Conservation (phyloP, 1,284 basidiomycete species). For the Fomitiporia mediterranea region DNA sequence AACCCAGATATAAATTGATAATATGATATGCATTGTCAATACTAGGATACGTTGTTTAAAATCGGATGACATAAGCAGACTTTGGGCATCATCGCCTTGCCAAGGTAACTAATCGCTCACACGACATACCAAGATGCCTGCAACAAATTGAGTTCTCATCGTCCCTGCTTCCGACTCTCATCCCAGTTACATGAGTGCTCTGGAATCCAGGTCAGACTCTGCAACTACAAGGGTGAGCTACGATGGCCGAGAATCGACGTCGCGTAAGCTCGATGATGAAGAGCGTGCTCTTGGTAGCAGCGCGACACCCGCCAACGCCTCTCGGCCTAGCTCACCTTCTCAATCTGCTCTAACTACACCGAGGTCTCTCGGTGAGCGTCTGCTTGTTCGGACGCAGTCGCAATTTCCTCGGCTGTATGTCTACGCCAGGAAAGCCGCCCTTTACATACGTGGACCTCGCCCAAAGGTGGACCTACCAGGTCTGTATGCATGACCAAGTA, state of each 20-base stretch:
- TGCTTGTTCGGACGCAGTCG: not conserved
- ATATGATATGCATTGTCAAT: too few species aligned
- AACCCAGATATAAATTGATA: too few species aligned
- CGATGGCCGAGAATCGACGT: not conserved
- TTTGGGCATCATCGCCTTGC: not conserved
- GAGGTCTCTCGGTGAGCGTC: slow-evolving; percentile 5
- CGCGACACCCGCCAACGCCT: not conserved
- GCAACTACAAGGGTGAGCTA: not conserved
- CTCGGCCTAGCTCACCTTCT: not conserved
- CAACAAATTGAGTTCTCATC: too few species aligned
- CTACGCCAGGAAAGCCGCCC: slow-evolving; percentile 25
- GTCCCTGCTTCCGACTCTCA: too few species aligned
- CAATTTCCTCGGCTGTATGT: slow-evolving; percentile 23
- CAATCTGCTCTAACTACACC: slow-evolving; percentile 2
- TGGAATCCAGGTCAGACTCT: not conserved
- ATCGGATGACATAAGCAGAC: not conserved
- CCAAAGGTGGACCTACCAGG: slow-evolving; percentile 55
- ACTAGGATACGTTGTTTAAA: not conserved
- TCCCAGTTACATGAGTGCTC: not conserved
- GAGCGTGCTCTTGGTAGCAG: slow-evolving; percentile 3
- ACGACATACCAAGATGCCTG: not conserved
- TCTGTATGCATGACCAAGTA: slow-evolving; percentile 31
- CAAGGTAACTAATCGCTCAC: not conserved
- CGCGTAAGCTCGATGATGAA: slow-evolving; percentile 10
- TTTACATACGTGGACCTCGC: slow-evolving; percentile 52